Evolutionary conservation across 176 grass and related monocot species (phyloP).

Genomic region (Calamus simplicifolius): DNA sequence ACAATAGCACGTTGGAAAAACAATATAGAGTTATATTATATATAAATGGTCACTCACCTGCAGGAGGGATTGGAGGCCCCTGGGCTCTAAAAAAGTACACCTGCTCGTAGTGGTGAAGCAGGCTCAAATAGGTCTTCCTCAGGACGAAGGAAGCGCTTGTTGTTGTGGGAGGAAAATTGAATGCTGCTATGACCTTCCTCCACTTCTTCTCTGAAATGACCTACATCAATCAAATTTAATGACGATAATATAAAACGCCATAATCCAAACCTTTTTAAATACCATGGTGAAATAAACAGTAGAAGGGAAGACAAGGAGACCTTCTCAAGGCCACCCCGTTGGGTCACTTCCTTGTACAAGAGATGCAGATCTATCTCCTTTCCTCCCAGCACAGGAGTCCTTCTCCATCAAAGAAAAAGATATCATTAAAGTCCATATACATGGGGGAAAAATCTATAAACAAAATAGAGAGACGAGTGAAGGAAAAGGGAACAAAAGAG

Average conservation of each 20-base stretch:
- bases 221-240: constrained; percentile 7
- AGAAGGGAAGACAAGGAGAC: constrained; percentile 11
- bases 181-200: constrained; percentile 42
- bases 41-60: constrained; percentile 9
- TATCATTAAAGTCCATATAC: neutral
- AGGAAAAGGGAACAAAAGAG: neutral
- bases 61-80: constrained; percentile 30
- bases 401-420: constrained; percentile 1
- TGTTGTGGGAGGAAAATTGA: constrained; percentile 43
- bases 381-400: constrained; percentile 48
- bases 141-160: constrained; percentile 52
- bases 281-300: too few species aligned
- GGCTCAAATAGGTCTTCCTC: constrained; percentile 41
- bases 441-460: neutral
- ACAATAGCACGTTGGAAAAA: too few species aligned
- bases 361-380: constrained; percentile 50
- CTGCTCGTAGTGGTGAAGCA: constrained; percentile 52
- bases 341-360: constrained; percentile 50
- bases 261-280: too few species aligned
- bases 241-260: too few species aligned
- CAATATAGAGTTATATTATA: too few species aligned
- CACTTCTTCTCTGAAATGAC: constrained; percentile 52
- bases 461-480: neutral
- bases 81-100: constrained; percentile 42
- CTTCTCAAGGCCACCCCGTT: constrained; percentile 43